Base-by-base conservation (phyloP, 2,329 filamentous ascomycete genomes). In the Aspergillus cejpii region DNA sequence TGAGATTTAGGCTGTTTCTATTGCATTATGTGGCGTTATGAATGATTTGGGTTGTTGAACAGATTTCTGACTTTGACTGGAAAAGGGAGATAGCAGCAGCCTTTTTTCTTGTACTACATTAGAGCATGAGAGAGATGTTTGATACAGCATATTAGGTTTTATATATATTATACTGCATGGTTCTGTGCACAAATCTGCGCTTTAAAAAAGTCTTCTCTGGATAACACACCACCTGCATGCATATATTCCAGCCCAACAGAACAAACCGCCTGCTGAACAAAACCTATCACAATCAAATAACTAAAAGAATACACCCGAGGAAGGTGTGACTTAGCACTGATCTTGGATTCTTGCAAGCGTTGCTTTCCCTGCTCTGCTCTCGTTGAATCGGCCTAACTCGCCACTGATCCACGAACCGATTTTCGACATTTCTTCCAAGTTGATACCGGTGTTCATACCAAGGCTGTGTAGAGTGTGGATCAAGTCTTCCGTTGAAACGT, bases 401-500 rank as follows among this genome's bases (percentile, higher is more conserved):
- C 56, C 62, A 38, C 73, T 77, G 39, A 80, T 79, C 77, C 77
- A 80, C 1, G 67, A 62, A 2, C 79, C 79, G 46, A 81, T 76
- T 46, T 69, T 66, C 19, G 72, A 73, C 57, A 80, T 72, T 50
- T 76, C 72, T 45, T 76, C 74, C 39, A 79, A 52, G 54, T 75
- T 71, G 3, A 83, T 69, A 0, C 79, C 80, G 0, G 80, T 83
- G 48, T 76, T 70, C 61, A 76, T 74, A 0, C 80, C 80, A 17
- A 83, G 61, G 47, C 77, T 77, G 52, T 83, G 77, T 44, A 83
- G 62, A 3, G 72, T 74, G 57, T 83, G 77, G 3, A 83, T 69
- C 41, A 83, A 54, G 56, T 84, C 80, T 55, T 84, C 80, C 0
- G 80, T 83, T 2, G 78, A 74, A 14, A 83, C 75, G 60, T 84